Evolutionary conservation across 805 yeast species (phyloP).

Genomic region (Nematodospora valgi): DNA sequence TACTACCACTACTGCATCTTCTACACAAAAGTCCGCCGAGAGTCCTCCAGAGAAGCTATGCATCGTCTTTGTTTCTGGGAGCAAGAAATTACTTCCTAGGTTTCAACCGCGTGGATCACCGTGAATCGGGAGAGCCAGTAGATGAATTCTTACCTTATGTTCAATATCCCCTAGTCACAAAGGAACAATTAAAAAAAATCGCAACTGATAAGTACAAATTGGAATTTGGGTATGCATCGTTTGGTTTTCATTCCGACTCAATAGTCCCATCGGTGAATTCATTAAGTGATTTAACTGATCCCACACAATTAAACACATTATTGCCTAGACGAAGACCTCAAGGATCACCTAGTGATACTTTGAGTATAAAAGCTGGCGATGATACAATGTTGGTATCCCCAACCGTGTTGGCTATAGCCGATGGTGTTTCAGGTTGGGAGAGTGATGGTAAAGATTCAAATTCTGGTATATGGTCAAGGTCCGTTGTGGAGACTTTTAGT

Average conservation of each 20-base stretch:
- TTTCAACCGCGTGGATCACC: conserved; percentile 10
- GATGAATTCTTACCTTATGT: conserved; percentile 37
- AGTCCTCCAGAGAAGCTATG: background rate
- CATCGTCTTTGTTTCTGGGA: conserved; percentile 15
- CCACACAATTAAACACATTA: conserved; percentile 41
- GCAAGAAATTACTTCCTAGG: conserved; percentile 21
- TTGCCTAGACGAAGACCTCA: conserved; percentile 49
- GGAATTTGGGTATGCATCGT: conserved; percentile 43
- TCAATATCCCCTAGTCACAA: conserved; percentile 38
- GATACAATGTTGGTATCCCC: conserved; percentile 57
- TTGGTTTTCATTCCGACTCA: conserved; percentile 44
- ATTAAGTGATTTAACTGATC: conserved; percentile 48
- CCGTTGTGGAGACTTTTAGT: conserved; percentile 49
- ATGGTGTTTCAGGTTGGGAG: conserved; percentile 58
- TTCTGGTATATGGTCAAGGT: conserved; percentile 52
- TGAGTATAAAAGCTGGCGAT: conserved; percentile 52
- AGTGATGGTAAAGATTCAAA: conserved; percentile 31
- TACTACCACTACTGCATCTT: conserved; percentile 1
- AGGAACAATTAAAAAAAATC: conserved; percentile 34
- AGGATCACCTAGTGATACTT: conserved; percentile 51
- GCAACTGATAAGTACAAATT: conserved; percentile 41
- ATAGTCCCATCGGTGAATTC: conserved; percentile 43
- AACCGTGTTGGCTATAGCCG: conserved; percentile 51
- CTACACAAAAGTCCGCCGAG: background rate
- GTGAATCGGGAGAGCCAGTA: conserved; percentile 9